Evolutionary conservation across 2,329 filamentous ascomycete species (phyloP), one percentile per base, ranked within the genome.

Genomic region (Colletotrichum trifolii): DNA sequence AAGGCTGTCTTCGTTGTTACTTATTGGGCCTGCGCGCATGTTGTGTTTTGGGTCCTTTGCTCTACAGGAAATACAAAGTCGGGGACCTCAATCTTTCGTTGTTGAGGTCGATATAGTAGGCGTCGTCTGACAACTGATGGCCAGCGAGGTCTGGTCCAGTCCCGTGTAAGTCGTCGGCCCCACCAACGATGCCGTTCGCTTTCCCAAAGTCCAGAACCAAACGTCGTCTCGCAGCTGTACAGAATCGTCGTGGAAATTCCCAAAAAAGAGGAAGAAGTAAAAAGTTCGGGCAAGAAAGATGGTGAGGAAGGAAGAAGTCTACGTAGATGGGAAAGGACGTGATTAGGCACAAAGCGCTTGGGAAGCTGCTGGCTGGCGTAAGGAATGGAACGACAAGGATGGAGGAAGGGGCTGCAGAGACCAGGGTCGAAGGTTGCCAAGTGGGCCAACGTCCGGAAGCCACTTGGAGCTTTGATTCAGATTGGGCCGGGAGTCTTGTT

Each of bases 101-200:
- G 25, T 25, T 25, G 25, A 25, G 3, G 25, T 25, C 25, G 25
- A 25, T 25, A 25, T 25, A 25, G 25, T 25, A 4, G 25, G 4
- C 4, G 25, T 25, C 25, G 25, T 25, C 25, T 25, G 25, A 25
- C 25, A 25, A 25, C 25, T 25, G 25, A 25, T 25, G 25, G 25
- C 25, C 25, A 25, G 25, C 25, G 11, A 17, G 43, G 17, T n/a
- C 8, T 17, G 15, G 43, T 17, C 9, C 15, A 10, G 25, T 46
- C 43, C 15, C 43, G 43, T 56, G 54, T 56, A 56, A 47, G 54
- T 56, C 54, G 54, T 12, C 13, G 25, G 43, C 15, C 36, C 54
- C 42, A 56, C 40, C 40, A 13, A 33, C 25, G n/a, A 39, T 49
- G 4, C 45, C 43, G 38, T 15, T 45, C 39, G 34, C n/a, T 39